These are phyloP conservation scores for Fistulinella cinereoalba DNA, from an alignment of 1,284 basidiomycete genomes.

Conservation along the genomic window DNA sequence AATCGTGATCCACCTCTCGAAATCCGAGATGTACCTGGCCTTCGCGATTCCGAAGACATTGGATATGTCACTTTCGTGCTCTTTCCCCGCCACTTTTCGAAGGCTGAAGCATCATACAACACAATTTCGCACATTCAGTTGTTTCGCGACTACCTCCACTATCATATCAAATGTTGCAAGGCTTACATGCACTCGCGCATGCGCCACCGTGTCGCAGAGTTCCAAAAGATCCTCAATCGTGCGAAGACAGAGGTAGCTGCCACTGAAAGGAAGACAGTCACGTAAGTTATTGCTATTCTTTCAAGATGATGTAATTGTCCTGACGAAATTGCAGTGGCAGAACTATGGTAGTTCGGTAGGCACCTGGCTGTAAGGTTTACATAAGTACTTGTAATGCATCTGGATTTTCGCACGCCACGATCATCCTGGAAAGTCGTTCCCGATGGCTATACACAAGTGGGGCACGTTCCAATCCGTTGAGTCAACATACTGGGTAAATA, in stretches of 20 bases:
- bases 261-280: conserved; percentile 90
- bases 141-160: conserved; percentile 98
- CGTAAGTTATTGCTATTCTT: conserved; percentile 46
- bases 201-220: conserved; percentile 92
- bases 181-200: conserved; percentile 99
- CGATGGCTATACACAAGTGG: neutral
- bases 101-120: conserved; percentile 65
- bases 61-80: conserved; percentile 99
- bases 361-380: neutral
- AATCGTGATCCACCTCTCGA: conserved; percentile 95
- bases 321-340: conserved; percentile 42
- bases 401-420: conserved; percentile 22
- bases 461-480: too few species aligned
- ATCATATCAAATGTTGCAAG: conserved; percentile 99
- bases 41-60: conserved; percentile 85
- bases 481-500: too few species aligned
- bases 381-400: neutral
- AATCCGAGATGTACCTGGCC: conserved; percentile 82
- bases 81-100: conserved; percentile 93
- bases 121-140: conserved; percentile 97
- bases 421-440: neutral
- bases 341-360: conserved; percentile 51
- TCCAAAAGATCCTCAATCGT: conserved; percentile 96
- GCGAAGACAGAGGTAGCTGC: conserved; percentile 93
- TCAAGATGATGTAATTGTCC: conserved; percentile 2